Evolutionary conservation across 495 filamentous ascomycete species (phyloP), one percentile per base, ranked within the genome.

Genomic region (Penicillium fimorum): DNA sequence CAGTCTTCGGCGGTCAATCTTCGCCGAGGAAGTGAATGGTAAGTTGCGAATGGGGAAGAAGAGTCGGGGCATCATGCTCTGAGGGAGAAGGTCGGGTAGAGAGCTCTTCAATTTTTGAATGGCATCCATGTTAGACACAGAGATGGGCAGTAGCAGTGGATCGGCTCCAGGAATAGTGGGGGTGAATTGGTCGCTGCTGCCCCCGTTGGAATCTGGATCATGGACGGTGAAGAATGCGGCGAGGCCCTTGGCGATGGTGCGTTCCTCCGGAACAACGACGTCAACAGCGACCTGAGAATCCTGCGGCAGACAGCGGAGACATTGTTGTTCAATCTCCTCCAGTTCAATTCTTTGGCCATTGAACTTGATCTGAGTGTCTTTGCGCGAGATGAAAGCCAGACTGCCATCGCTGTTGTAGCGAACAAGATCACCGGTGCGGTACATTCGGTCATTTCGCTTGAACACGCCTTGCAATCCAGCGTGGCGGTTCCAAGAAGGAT

Each of bases 311-410:
- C 66, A 55, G 0, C 55, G 55, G 5, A 63, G 45, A 30, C 73
- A 78, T 30, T 84, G 80, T 52, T 83, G 78, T 65, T 89, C 86
- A 47, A 89, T 81, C 55, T 89, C 86, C 18, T 78, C 81, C 10
- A 88, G 67, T 53, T 89, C 86, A 53, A 89, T 80, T 5, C 86
- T 75, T 58, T 87, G 83, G 3, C 86, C 86, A 18, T 82, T 80
- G 9, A 89, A 69, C 64, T 89, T 89, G 27, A 87, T 80, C 57
- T 87, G 84, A 13, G 81, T 80, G 48, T 88, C 86, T 49, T 80
- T 82, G 13, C 86, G 79, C 6, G 83, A 82, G 20, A 88, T 70
- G 53, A 76, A 81, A 1, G 56, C 57, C 12, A 85, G 63, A 2
- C 70, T 76, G 2, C 82, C 81, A 57, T 84, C 79, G 7, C 70